Evolutionary conservation across 2,329 filamentous ascomycete genomes (phyloP).

Genomic region (Colletotrichum eremochloae): DNA sequence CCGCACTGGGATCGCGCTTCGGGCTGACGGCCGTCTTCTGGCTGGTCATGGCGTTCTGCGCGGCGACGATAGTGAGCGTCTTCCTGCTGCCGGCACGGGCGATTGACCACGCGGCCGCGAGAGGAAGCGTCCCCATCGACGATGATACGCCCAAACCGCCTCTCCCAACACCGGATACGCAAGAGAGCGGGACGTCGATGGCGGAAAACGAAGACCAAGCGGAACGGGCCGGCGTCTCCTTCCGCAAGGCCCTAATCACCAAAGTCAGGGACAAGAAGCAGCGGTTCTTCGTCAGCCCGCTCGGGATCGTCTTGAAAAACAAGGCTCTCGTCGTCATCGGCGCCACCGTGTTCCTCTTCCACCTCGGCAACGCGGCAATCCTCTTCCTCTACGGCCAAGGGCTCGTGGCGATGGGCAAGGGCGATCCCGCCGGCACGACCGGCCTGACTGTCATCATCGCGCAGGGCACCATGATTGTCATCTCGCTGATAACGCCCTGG

Average conservation of each 20-base stretch:
- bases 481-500: conserved; percentile 30
- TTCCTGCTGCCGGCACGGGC: conserved; percentile 24
- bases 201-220: background rate
- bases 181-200: background rate
- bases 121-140: background rate
- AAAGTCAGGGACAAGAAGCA: background rate
- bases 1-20: conserved; percentile 13
- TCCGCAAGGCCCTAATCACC: background rate
- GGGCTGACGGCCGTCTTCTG: conserved; percentile 30
- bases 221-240: background rate
- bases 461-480: conserved; percentile 33
- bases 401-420: conserved; percentile 30
- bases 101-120: conserved; percentile 23
- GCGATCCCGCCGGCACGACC: conserved; percentile 32
- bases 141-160: background rate
- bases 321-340: conserved; percentile 17
- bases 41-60: conserved; percentile 34
- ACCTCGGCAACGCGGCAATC: conserved; percentile 36
- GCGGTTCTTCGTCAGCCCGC: background rate
- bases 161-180: background rate
- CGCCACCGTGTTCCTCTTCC: conserved; percentile 25
- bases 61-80: conserved; percentile 2
- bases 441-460: conserved; percentile 35
- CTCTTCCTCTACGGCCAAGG: conserved; percentile 33
- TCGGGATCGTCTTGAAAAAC: conserved; percentile 4